These are phyloP conservation scores for Dalbergia oliveri DNA, from an alignment of 306 rosid genomes.

Conservation along the genomic window DNA sequence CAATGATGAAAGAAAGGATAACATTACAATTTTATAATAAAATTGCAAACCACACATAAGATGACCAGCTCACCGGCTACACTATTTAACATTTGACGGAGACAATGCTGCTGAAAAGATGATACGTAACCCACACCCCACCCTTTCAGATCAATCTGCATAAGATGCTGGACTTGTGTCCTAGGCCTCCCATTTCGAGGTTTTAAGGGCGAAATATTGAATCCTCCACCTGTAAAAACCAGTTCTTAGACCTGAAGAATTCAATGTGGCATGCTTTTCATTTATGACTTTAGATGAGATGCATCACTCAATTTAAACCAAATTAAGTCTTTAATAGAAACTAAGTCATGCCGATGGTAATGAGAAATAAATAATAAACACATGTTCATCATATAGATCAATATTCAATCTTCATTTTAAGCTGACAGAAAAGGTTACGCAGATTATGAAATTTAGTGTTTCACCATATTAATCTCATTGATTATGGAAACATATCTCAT, in stretches of 20 bases:
- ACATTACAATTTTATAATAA: slow-evolving; percentile 27
- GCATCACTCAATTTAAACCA: slow-evolving; percentile 26
- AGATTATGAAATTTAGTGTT: background rate
- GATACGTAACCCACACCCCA: slow-evolving; percentile 95
- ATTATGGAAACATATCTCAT: background rate
- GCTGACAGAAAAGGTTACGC: background rate
- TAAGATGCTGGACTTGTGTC: slow-evolving; percentile 98
- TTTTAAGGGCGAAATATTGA: slow-evolving; percentile 89
- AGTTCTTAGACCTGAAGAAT: slow-evolving; percentile 33
- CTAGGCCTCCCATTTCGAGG: slow-evolving; percentile 95
- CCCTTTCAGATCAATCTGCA: slow-evolving; percentile 98
- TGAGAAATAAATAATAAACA: slow-evolving; percentile 5
- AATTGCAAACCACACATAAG: slow-evolving; percentile 22
- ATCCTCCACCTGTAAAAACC: slow-evolving; percentile 87
- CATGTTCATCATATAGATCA: background rate
- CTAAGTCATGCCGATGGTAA: background rate
- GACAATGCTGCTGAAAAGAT: slow-evolving; percentile 98
- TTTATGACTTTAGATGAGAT: slow-evolving; percentile 32
- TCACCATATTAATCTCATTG: slow-evolving; percentile 6
- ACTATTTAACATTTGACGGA: slow-evolving; percentile 93
- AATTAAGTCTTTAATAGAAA: background rate
- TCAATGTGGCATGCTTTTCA: slow-evolving; percentile 31
- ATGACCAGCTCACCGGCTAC: slow-evolving; percentile 82
- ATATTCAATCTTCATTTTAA: slow-evolving; percentile 17
- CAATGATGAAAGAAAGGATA: slow-evolving; percentile 19